Base-by-base conservation (phyloP, 2,329 filamentous ascomycete species). In the Diplodia intermedia region DNA sequence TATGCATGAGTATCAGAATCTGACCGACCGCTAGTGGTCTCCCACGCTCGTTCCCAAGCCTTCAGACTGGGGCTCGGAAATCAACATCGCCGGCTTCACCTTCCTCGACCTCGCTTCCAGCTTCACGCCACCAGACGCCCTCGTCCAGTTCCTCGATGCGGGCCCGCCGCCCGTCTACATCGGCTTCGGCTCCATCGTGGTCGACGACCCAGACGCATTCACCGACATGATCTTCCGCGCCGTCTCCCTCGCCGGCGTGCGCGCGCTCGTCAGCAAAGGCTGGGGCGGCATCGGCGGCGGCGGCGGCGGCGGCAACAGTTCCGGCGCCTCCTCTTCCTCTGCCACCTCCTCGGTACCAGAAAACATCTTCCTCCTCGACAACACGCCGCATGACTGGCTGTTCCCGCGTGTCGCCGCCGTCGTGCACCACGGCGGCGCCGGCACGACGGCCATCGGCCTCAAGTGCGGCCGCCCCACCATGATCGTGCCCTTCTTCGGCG, bases 401-500 rank as follows among this genome's bases (percentile, higher is more conserved):
- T 93, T 93, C 47, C 66, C 66, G 11, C 54, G 47, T 2, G 66
- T 67, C 14, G 20, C 54, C 9, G 55, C 55, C 20, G 66, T 67
- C 31, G 66, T 67, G 20, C 66, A 67, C 31, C 66, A 67, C 29
- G 66, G 91, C n/a, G 91, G 91, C 14, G 91, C 91, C 0, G 91
- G 91, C 1, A 93, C 91, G 0, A 91, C 90, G 0, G 91, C 91
- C 1, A 90, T 90, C 56, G 90, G 90, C 1, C 81, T 93, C 38
- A 91, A 90, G 75, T 90, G 86, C 70, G 91, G 86, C 3, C 87
- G 86, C 72, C 91, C 91, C 0, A 92, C 89, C 5, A 90, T 92
- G 86, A 86, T 93, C 31, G 89, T 93, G 1, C 91, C 91, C 0
- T 93, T 93, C 79, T 93, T 93, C 71, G 91, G 91, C 2, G 91